Evolutionary conservation across 2,329 filamentous ascomycete species (phyloP).

Genomic region (Aspergillus fructus): DNA sequence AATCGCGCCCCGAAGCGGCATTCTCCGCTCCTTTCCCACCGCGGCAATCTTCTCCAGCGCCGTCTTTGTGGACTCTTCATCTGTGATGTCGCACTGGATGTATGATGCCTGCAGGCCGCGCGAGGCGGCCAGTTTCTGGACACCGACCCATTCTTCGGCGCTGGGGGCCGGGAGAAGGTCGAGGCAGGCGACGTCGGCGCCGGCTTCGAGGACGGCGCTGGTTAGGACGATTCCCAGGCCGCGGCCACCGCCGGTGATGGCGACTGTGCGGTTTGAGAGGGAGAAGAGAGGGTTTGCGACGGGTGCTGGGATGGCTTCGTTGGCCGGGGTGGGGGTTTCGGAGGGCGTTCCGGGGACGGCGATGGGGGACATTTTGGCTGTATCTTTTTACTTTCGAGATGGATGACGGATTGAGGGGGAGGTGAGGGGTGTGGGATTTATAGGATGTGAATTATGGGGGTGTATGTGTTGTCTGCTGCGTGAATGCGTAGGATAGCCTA

Average conservation of each 20-base stretch:
- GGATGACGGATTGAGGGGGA: neutral
- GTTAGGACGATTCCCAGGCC: conserved; percentile 54
- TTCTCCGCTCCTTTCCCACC: conserved; percentile 16
- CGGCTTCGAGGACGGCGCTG: conserved; percentile 50
- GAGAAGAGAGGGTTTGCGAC: conserved; percentile 41
- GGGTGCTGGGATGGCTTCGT: conserved; percentile 10
- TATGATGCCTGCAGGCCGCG: conserved; percentile 41
- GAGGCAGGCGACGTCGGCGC: conserved; percentile 51
- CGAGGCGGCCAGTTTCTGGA: conserved; percentile 44
- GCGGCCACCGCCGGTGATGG: conserved; percentile 53
- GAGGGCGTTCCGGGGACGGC: conserved; percentile 17
- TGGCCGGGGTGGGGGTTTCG: conserved; percentile 7
- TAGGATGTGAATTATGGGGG: neutral
- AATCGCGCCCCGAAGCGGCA: conserved; percentile 32
- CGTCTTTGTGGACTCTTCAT: conserved; percentile 40
- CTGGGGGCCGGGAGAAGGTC: conserved; percentile 42
- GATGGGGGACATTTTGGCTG: conserved; percentile 10
- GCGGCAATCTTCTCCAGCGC: conserved; percentile 39
- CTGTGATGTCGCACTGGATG: conserved; percentile 49
- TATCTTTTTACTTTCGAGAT: neutral
- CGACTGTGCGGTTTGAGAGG: conserved; percentile 40
- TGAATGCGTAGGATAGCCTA: neutral
- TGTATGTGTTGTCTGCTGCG: neutral
- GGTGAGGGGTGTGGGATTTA: neutral
- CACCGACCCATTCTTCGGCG: conserved; percentile 41